phyloP scores from a whole-genome alignment of 306 rosid genomes.

The Vicia villosa region DNA sequence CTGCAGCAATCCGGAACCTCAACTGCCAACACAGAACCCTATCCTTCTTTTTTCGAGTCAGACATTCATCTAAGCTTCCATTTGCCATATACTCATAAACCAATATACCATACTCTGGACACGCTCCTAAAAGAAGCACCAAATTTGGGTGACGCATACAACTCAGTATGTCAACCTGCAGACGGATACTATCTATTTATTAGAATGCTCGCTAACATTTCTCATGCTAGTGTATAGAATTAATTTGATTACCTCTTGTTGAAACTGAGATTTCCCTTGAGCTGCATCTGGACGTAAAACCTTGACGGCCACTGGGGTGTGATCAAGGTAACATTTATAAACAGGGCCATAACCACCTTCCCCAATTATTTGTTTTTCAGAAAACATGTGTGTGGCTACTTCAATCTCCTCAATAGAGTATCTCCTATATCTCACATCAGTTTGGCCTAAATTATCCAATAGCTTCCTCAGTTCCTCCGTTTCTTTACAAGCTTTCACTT shows the following conservation, averaged over 20 bases:
- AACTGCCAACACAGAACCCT: slow-evolving; percentile 63
- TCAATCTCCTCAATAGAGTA: slow-evolving; percentile 82
- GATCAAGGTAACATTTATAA: slow-evolving; percentile 62
- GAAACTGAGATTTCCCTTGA: slow-evolving; percentile 70
- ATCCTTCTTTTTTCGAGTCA: slow-evolving; percentile 50
- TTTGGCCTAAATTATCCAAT: slow-evolving; percentile 58
- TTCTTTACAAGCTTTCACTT: slow-evolving; percentile 62
- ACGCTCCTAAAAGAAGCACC: slow-evolving; percentile 96
- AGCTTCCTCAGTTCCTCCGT: slow-evolving; percentile 65
- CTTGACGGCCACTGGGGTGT: slow-evolving; percentile 86
- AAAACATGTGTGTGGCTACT: slow-evolving; percentile 64
- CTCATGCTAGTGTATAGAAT: no score
- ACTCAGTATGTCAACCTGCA: slow-evolving; percentile 85
- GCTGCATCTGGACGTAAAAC: slow-evolving; percentile 58
- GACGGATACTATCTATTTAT: neutral
- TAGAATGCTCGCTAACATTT: neutral
- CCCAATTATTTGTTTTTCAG: slow-evolving; percentile 70
- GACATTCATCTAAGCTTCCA: slow-evolving; percentile 86
- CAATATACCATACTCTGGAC: slow-evolving; percentile 84
- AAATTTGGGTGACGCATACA: slow-evolving; percentile 95
- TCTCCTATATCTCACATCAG: slow-evolving; percentile 65
- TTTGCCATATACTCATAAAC: slow-evolving; percentile 91
- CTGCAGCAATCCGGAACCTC: slow-evolving; percentile 79
- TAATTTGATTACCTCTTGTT: slow-evolving; percentile 74
- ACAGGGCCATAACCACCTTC: slow-evolving; percentile 99